Conservation (phyloP, 495 filamentous ascomycete species). For the Friedmanniomyces simplex region DNA sequence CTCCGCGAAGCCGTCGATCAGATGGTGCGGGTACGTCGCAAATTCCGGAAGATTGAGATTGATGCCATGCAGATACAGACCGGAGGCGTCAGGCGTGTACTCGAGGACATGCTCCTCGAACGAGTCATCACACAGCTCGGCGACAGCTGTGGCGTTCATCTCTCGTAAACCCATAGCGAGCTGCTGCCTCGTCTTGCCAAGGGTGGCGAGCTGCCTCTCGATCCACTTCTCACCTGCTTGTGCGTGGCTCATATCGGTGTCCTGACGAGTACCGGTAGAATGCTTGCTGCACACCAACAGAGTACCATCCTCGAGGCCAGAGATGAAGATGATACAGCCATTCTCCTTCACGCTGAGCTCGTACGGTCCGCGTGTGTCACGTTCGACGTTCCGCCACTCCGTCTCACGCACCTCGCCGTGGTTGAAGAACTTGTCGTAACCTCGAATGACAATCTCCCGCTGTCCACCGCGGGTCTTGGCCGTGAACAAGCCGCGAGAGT, state of each 20-base stretch:
- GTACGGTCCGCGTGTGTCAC: slow-evolving; percentile 75
- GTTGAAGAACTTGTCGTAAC: slow-evolving; percentile 99
- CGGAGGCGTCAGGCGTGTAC: slow-evolving; percentile 72
- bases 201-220: slow-evolving; percentile 59
- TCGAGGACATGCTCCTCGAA: slow-evolving; percentile 97
- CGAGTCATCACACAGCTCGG: slow-evolving; percentile 88
- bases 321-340: slow-evolving; percentile 96
- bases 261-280: slow-evolving; percentile 68
- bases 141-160: slow-evolving; percentile 85
- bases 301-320: slow-evolving; percentile 75
- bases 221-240: slow-evolving; percentile 75
- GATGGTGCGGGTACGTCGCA: slow-evolving; percentile 63
- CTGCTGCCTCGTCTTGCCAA: slow-evolving; percentile 67
- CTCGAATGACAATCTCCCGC: slow-evolving; percentile 70
- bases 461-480: slow-evolving; percentile 48
- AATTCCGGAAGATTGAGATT: slow-evolving; percentile 90
- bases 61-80: slow-evolving; percentile 90
- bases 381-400: slow-evolving; percentile 67
- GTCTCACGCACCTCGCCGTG: slow-evolving; percentile 66
- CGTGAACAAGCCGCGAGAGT: slow-evolving; percentile 89
- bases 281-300: slow-evolving; percentile 96
- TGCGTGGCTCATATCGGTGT: slow-evolving; percentile 68
- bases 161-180: slow-evolving; percentile 62
- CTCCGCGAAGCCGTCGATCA: slow-evolving; percentile 81
- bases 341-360: slow-evolving; percentile 97